Base-by-base conservation (phyloP, 2,329 filamentous ascomycete genomes). In the Proliferodiscus dingleyae region DNA sequence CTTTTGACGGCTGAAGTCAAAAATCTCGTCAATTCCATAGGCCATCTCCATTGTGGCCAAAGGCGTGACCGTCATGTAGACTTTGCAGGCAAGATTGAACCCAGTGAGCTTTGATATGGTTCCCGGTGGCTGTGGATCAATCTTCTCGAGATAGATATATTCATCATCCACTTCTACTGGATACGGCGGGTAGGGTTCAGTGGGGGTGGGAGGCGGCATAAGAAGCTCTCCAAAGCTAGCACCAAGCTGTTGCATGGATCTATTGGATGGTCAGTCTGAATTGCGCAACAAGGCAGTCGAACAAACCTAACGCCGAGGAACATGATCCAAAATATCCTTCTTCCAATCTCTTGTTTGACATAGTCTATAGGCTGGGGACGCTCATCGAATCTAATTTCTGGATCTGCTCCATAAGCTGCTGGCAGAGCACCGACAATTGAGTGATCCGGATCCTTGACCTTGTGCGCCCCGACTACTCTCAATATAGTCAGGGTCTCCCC, bases 101-200 rank as follows among this genome's bases (percentile, higher is more conserved):
- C 87, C 89, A 0, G 84, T 80, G 37, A 95, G 70, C 29, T 85
- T 74, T 0, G 89, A 86, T 1, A 90, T 69, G 1, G 76, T 71
- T 4, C 80, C 81, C 15, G 79, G 68, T 2, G 85, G 83, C 57
- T 91, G 89, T 6, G 77, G 72, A 24, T 84, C 76, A 41, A 91
- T 79, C 51, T 86, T 80, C 19, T 81, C 78, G 1, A 82, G 72
- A 47, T 82, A 82, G 47, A 95, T 86, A 59, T 81, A 90, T 46
- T 85, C 81, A 64, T 95, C 89, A 55, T 95, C 89, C 1, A 94
- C 80, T 58, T 94, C 89, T 16, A 83, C 70, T 0, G 89, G 89
- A 10, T 89, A 73, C 6, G 87, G 84, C 3, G 89, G 89, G 55
- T 93, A 89, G 4, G 81, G 84, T 34, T 88, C 80, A 21, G 76